These are phyloP conservation scores for Ceratocystis albifundus DNA, from an alignment of 2,329 filamentous ascomycete genomes.

Conservation along the genomic window DNA sequence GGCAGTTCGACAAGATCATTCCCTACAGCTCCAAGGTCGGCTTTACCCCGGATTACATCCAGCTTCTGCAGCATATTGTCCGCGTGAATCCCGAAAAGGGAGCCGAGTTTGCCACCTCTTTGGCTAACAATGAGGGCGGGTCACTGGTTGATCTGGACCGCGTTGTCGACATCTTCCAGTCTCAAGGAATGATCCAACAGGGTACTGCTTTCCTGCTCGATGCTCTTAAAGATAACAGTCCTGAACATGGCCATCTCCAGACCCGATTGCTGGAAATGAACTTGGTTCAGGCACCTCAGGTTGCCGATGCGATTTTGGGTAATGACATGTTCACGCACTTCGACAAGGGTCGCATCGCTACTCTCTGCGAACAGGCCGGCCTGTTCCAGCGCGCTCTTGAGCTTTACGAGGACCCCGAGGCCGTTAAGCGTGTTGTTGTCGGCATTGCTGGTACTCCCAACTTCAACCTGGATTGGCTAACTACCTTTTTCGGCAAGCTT, in stretches of 20 bases:
- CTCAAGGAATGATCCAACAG: conserved; percentile 94
- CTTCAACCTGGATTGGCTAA: conserved; percentile 82
- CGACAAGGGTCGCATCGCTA: conserved; percentile 77
- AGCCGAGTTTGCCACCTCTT: conserved; percentile 81
- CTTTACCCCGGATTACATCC: conserved; percentile 92
- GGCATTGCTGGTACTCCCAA: conserved; percentile 73
- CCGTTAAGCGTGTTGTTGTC: conserved; percentile 80
- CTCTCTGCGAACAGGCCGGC: conserved; percentile 85
- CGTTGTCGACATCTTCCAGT: conserved; percentile 95
- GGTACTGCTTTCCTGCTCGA: conserved; percentile 97
- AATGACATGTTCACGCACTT: conserved; percentile 99
- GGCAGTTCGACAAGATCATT: conserved; percentile 93
- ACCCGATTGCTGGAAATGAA: conserved; percentile 98
- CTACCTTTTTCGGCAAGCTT: conserved; percentile 84
- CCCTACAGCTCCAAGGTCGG: conserved; percentile 75
- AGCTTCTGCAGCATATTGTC: conserved; percentile 83
- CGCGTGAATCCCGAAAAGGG: conserved; percentile 87
- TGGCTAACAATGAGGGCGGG: conserved; percentile 80
- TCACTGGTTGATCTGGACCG: conserved; percentile 85
- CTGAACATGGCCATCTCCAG: conserved; percentile 85
- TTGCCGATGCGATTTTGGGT: conserved; percentile 91
- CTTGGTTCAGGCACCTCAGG: conserved; percentile 86
- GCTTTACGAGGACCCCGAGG: conserved; percentile 80
- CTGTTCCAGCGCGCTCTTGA: conserved; percentile 79
- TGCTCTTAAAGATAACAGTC: conserved; percentile 85